Evolutionary conservation across 1,284 basidiomycete genomes (phyloP).

Genomic region (Malassezia sp.): DNA sequence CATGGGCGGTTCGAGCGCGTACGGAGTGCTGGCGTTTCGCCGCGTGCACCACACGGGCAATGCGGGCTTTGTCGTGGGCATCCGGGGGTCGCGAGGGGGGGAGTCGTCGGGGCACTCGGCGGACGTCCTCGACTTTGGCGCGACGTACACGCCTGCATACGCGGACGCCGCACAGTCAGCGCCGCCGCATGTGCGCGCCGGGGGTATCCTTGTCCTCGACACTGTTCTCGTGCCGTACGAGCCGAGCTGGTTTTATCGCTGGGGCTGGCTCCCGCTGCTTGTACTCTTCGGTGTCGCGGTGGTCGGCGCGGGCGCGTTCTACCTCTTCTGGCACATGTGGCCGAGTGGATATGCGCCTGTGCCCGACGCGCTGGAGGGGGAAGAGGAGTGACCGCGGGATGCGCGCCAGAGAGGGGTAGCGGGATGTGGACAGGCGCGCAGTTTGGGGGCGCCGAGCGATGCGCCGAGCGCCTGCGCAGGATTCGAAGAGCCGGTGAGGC

Average conservation of each 20-base stretch:
- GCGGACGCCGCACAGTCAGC: slow-evolving; percentile 5
- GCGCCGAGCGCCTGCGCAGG: too few relatives aligned
- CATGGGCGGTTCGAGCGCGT: slow-evolving; percentile 26
- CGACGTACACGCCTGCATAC: slow-evolving; percentile 54
- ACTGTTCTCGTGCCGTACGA: slow-evolving; percentile 70
- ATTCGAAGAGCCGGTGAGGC: too few relatives aligned
- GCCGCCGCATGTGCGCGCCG: slow-evolving; percentile 13
- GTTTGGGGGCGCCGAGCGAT: too few relatives aligned
- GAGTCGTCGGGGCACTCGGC: slow-evolving; percentile 61
- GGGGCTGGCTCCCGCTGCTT: slow-evolving; percentile 15
- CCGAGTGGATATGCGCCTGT: slow-evolving; percentile 14
- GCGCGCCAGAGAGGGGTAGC: too few relatives aligned
- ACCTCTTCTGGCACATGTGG: slow-evolving; percentile 1
- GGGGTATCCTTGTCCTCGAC: slow-evolving; percentile 78
- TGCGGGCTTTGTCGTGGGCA: slow-evolving; percentile 66
- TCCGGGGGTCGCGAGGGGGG: slow-evolving; percentile 74
- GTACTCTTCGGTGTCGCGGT: slow-evolving; percentile 1
- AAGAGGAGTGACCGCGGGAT: slow-evolving; percentile 20
- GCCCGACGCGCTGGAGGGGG: slow-evolving; percentile 22
- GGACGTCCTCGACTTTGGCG: slow-evolving; percentile 65
- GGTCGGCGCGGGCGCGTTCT: slow-evolving; percentile 6
- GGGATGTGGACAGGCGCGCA: too few relatives aligned
- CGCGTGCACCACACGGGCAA: slow-evolving; percentile 7
- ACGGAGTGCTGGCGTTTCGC: slow-evolving; percentile 32
- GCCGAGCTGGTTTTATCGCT: slow-evolving; percentile 50